Evolutionary conservation across 495 filamentous ascomycete genomes (phyloP), one percentile per base, ranked within the genome.

Genomic region (Thermochaetoides thermophila): DNA sequence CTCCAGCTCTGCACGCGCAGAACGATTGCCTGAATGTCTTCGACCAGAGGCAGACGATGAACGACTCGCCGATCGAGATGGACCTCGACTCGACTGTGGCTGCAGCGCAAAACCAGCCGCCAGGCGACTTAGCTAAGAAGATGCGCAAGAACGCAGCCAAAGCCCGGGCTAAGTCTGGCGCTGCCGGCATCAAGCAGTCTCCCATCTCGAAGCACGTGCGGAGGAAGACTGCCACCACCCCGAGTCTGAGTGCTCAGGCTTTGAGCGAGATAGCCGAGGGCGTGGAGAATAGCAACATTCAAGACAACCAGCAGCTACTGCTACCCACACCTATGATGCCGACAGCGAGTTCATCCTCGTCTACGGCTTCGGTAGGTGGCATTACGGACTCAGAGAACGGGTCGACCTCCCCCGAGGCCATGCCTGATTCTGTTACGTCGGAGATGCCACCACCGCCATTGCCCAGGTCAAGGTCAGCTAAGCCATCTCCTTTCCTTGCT

Each of bases 1-100:
- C 89, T 16, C 89, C 89, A 0, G 86, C 87, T 4, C 66, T 95
- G 20, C 76, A 87, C 52, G 81, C 82, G 8, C 84, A 91, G 50
- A 74, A 74, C 35, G 56, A 74, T 28, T 39, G 56, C 46, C 52
- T 52, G 35, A 61, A 46, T 9, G 37, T 46, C 18, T 64, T 59
- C 37, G 60, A 68, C 18, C 56, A 59, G 28, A 48, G 56, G 13
- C 50, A 53, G 27, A 48, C 56, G 12, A 55, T 53, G 4, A 53
- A 47, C 13, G 61, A 57, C 39, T 66, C 63, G 5, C 62, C 63
- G 0, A 50, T 50, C 1, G 61, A 61, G 18, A 63, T 63, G 54
- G 62, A 64, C 10, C 44, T 63, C 5, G 61, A 62, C 27, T 23
- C 44, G 7, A n/a, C 33, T 17, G 27, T 18, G 7, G 20, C 47